Evolutionary conservation across 2,329 filamentous ascomycete species (phyloP).

Genomic region (Penicillium sp.): DNA sequence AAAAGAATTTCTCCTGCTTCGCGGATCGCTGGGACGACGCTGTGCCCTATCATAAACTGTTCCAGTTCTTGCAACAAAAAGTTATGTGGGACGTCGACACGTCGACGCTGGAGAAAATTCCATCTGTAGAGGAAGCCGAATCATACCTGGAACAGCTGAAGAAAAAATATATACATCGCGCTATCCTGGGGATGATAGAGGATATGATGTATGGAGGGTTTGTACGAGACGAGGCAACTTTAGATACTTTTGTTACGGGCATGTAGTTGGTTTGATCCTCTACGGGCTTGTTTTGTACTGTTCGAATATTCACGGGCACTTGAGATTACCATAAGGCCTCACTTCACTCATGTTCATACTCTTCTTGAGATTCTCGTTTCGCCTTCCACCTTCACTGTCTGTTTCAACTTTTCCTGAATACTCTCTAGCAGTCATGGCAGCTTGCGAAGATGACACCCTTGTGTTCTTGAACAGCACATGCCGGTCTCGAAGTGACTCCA

Average conservation of each 20-base stretch:
- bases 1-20: constrained; percentile 21
- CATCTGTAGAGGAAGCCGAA: constrained; percentile 14
- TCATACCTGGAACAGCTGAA: constrained; percentile 20
- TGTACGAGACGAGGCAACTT: constrained; percentile 5
- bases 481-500: not conserved
- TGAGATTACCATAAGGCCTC: not conserved
- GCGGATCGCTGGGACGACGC: constrained; percentile 25
- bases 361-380: not conserved
- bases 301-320: not conserved
- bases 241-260: constrained; percentile 8
- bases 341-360: not conserved
- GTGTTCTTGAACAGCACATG: not conserved
- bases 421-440: not conserved
- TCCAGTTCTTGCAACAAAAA: constrained; percentile 20
- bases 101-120: not conserved
- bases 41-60: constrained; percentile 20
- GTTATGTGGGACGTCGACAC: constrained; percentile 1
- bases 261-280: constrained; percentile 1
- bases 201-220: constrained; percentile 23
- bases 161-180: constrained; percentile 24
- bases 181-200: constrained; percentile 27
- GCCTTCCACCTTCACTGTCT: not conserved
- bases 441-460: not conserved
- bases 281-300: not conserved
- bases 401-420: not conserved